These are phyloP conservation scores for Talaromyces liani DNA, from an alignment of 495 filamentous ascomycete genomes.

Conservation along the genomic window DNA sequence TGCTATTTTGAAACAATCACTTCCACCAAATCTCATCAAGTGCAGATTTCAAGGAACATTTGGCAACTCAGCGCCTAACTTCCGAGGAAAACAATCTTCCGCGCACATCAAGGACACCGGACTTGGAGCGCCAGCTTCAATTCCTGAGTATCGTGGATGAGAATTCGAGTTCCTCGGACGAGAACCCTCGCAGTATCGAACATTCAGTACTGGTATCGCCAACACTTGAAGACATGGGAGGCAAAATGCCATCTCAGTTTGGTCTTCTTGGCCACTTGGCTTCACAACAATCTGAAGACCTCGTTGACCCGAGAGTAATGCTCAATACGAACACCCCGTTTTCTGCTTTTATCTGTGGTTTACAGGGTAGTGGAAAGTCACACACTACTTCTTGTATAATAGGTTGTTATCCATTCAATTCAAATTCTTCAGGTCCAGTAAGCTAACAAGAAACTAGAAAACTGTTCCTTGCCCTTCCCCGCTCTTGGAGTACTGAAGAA, in stretches of 20 bases:
- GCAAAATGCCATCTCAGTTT: conserved; percentile 17
- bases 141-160: conserved; percentile 11
- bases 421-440: too few species aligned
- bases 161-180: not conserved
- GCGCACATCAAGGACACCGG: conserved; percentile 2
- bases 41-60: conserved; percentile 15
- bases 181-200: conserved; percentile 5
- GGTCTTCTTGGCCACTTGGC: conserved; percentile 15
- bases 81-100: not conserved
- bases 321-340: conserved; percentile 54
- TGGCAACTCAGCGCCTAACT: conserved; percentile 2
- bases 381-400: conserved; percentile 58
- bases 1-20: not conserved
- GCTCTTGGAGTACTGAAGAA: conserved; percentile 29
- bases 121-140: conserved; percentile 11
- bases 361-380: conserved; percentile 63
- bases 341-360: conserved; percentile 62
- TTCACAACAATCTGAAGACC: conserved; percentile 2
- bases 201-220: conserved; percentile 16
- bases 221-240: conserved; percentile 8
- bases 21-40: not conserved
- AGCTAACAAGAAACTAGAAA: conserved; percentile 29
- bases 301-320: conserved; percentile 14
- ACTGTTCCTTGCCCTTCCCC: conserved; percentile 35
- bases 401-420: not conserved